Percentiles rank a stretch among this genome's conserved stretches.
phyloP scores from a whole-genome alignment of 306 rosid species.

The Cotoneaster glaucophyllus region DNA sequence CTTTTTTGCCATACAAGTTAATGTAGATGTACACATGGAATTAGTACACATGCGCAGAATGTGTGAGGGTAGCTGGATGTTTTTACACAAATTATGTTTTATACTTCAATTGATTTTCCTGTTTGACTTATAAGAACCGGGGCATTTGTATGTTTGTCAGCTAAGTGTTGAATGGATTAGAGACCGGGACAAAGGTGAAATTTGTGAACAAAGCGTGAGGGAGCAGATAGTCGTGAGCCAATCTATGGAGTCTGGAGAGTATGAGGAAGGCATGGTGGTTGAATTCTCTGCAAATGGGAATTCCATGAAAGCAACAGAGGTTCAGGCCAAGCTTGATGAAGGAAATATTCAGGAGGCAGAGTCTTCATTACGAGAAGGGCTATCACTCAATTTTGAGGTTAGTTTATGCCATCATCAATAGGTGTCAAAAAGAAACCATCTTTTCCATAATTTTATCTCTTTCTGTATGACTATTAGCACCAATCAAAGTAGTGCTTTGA shows the following conservation, averaged over 20 bases:
- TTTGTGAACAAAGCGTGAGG: constrained; percentile 16
- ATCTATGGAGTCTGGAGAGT: constrained; percentile 49
- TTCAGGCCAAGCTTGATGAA: constrained; percentile 80
- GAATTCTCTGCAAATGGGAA: constrained; percentile 70
- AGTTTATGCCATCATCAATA: neutral
- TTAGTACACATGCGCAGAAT: neutral
- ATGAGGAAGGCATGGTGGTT: constrained; percentile 16
- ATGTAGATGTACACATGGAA: neutral
- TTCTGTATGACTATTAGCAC: neutral
- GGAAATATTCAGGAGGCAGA: constrained; percentile 94
- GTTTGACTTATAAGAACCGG: neutral
- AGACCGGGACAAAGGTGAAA: constrained; percentile 22
- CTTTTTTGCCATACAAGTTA: neutral
- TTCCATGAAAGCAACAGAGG: constrained; percentile 44
- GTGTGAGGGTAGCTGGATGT: neutral
- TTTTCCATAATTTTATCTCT: neutral
- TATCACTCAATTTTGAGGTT: constrained; percentile 86
- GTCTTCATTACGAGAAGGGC: constrained; percentile 69
- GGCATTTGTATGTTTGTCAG: neutral
- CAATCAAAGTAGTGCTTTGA: neutral
- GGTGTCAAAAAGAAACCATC: neutral
- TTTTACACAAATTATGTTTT: neutral
- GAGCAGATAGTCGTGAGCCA: constrained; percentile 28
- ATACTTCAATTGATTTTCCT: neutral
- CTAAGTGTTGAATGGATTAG: constrained; percentile 1